Percentiles rank a stretch among this genome's conserved stretches.
These are phyloP conservation scores for Debaryomyces nepalensis DNA, from an alignment of 1,139 yeast genomes.

Conservation along the genomic window DNA sequence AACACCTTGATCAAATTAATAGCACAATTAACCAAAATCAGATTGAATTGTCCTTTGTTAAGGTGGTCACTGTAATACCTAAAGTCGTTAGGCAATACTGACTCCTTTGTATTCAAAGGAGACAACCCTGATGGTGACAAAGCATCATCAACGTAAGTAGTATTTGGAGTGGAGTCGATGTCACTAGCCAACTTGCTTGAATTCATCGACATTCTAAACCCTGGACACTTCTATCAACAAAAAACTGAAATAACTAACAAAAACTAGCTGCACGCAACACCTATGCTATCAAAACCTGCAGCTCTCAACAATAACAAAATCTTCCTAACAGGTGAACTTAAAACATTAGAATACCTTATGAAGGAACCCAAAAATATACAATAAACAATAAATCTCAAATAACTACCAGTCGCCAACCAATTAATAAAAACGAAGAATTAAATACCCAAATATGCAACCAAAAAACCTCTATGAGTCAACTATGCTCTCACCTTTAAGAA, in stretches of 20 bases:
- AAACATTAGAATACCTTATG: slow-evolving; percentile 9
- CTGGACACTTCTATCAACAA: slow-evolving; percentile 3
- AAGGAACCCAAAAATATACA: slow-evolving; percentile 8
- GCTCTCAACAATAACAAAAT: slow-evolving; percentile 1
- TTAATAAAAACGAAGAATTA: slow-evolving; percentile 8
- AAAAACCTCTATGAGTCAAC: slow-evolving; percentile 5
- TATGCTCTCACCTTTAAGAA: slow-evolving; percentile 6
- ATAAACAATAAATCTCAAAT: slow-evolving; percentile 6
- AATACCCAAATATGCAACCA: slow-evolving; percentile 8
- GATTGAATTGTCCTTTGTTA: slow-evolving; percentile 48
- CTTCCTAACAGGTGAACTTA: slow-evolving; percentile 3
- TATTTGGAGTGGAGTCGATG: slow-evolving; percentile 2
- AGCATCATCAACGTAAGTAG: slow-evolving; percentile 8
- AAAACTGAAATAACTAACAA: neutral
- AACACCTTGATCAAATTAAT: slow-evolving; percentile 43
- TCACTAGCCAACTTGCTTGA: slow-evolving; percentile 1
- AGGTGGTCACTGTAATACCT: slow-evolving; percentile 46
- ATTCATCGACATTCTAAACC: slow-evolving; percentile 1
- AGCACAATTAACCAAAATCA: slow-evolving; percentile 43
- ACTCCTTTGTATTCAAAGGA: slow-evolving; percentile 11
- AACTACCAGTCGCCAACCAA: slow-evolving; percentile 4
- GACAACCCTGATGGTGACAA: slow-evolving; percentile 6
- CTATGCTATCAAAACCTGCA: slow-evolving; percentile 1
- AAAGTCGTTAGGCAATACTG: slow-evolving; percentile 40
- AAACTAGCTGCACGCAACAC: slow-evolving; percentile 7